Evolutionary conservation across 805 yeast species (phyloP).

Genomic region (Kazachstania martiniae): DNA sequence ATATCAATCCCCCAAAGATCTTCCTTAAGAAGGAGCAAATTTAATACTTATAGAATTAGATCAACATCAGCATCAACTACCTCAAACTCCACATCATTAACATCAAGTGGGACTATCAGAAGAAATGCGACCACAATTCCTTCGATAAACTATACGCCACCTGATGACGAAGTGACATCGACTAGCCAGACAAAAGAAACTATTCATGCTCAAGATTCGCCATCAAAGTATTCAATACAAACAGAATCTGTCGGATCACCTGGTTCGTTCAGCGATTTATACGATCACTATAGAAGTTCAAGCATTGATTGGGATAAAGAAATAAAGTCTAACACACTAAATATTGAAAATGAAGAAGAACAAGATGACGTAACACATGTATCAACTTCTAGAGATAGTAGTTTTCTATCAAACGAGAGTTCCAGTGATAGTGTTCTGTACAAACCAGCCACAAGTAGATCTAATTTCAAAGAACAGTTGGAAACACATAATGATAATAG

Average conservation of each 20-base stretch:
- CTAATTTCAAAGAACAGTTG: conserved; percentile 4
- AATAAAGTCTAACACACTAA: too few species aligned
- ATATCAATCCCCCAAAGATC: conserved; percentile 25
- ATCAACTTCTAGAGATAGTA: conserved; percentile 8
- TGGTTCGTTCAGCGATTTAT: conserved; percentile 15
- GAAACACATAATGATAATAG: neutral
- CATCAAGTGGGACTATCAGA: conserved; percentile 1
- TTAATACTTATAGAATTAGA: conserved; percentile 40
- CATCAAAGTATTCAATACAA: neutral
- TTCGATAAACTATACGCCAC: neutral
- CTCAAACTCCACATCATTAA: neutral
- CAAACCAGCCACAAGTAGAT: conserved; percentile 5
- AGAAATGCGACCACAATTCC: neutral
- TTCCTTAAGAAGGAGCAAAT: conserved; percentile 35
- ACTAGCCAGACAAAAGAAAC: neutral
- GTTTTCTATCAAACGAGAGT: conserved; percentile 8
- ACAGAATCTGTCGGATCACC: conserved; percentile 4
- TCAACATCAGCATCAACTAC: conserved; percentile 5
- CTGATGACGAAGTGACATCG: neutral
- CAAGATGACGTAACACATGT: neutral
- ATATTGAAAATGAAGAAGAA: neutral
- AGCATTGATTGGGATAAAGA: conserved; percentile 16
- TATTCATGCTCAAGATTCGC: neutral
- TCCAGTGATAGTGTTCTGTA: conserved; percentile 9
- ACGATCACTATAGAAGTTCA: conserved; percentile 22